Conservation (phyloP, 306 rosid genomes). For the Rubus idaeus region DNA sequence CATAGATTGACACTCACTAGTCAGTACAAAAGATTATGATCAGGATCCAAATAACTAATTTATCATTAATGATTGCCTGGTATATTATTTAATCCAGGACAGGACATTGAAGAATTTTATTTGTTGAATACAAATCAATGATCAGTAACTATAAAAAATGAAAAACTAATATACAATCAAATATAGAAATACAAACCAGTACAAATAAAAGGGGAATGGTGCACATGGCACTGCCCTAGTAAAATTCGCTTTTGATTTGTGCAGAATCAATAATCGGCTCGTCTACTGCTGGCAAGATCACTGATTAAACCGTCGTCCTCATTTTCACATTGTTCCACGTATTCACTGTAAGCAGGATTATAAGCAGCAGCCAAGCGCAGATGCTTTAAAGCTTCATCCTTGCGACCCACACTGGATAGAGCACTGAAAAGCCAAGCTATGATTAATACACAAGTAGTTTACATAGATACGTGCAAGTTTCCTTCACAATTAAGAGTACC, state of each 20-base stretch:
- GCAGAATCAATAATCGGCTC: conserved; percentile 52
- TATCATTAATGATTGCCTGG: neutral
- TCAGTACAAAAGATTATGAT: too few species aligned
- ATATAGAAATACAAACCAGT: neutral
- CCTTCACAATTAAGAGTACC: conserved; percentile 35
- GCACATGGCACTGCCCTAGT: neutral
- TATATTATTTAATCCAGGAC: neutral
- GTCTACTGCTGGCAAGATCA: conserved; percentile 68
- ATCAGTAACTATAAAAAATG: neutral
- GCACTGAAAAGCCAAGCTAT: conserved; percentile 50
- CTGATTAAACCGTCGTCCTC: conserved; percentile 48
- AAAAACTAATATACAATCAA: neutral
- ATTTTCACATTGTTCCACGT: conserved; percentile 61
- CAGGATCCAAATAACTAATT: neutral
- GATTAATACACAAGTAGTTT: neutral
- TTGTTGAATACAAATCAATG: neutral
- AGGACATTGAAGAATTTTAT: neutral
- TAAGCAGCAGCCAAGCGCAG: conserved; percentile 73
- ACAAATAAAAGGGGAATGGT: neutral
- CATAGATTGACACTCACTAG: too few species aligned
- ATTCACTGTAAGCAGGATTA: conserved; percentile 59
- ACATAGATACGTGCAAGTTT: neutral
- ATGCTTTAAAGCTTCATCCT: conserved; percentile 73
- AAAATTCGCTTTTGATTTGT: neutral
- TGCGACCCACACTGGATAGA: conserved; percentile 60